Base-by-base conservation (phyloP, 2,329 filamentous ascomycete species). In the Talaromyces sp. region DNA sequence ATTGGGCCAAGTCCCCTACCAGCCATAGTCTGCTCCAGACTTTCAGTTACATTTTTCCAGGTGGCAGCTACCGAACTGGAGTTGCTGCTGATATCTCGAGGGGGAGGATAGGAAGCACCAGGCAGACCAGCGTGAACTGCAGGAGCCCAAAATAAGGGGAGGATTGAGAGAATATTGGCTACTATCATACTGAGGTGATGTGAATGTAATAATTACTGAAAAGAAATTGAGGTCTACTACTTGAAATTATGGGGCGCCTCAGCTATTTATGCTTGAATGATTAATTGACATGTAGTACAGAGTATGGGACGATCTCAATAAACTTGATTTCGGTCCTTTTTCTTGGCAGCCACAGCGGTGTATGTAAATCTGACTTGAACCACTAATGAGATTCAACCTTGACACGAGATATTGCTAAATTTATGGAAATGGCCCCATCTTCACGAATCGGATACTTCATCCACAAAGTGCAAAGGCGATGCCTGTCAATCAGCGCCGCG, bases 41-140 rank as follows among this genome's bases (percentile, higher is more conserved):
- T 32, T 1, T 62, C 50, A 5, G 66, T 70, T 32, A 75, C 39
- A 35, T 69, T 73, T 35, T 66, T 62, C 73, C 73, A 76, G 9
- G 52, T 62, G 5, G 57, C 49, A 2, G 62, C 54, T 6, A 76
- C 68, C 13, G 56, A 55, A 49, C 74, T 76, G 10, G 58, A 43
- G 16, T 66, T 56, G 55, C 66, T 68, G 47, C 56, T 68, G 17
- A 76, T 57, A 44, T 75, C 68, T 13, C 55, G 51, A 3, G 73
- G 73, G 4, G 69, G 52, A 43, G 71, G 68, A 49, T 71, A 73
- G 33, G 65, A 62, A 1, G 71, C 69, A 7, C 69, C 68, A 4
- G 67, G 57, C 47, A 48, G 37, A 20, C 39, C 44, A 19, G 47
- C 51, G 13, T 47, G 47, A 13, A 43, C 47, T 30, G 29, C 29